Base-by-base conservation (phyloP, 208 protist species). In the Acanthamoeba sp. region DNA sequence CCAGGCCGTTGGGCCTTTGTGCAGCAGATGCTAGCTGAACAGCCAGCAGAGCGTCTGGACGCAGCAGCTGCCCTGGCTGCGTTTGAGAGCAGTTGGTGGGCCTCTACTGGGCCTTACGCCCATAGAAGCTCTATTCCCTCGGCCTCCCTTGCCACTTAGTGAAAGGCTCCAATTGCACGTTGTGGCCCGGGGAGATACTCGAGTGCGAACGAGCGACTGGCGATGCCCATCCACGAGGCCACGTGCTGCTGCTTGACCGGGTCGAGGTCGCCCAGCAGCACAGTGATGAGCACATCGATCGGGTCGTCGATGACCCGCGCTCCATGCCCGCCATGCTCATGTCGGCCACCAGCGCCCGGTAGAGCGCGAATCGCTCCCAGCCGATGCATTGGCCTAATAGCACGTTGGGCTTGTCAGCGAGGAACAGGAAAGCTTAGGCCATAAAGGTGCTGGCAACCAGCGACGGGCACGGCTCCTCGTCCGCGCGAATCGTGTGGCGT, bases 111-210 rank as follows among this genome's bases (percentile, higher is more conserved):
- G n/a, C n/a, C 62, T 36, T 24, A 29, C 59, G 14, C 59, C 59
- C 9, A 16, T 5, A 29, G 29, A 69, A 69, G 24, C 59, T 69
- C 59, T 69, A 24, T 69, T 69, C 59, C n/a, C 59, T 36, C 18
- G 59, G 18, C 59, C 59, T 66, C 27, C 59, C 59, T 66, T 34
- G 27, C 59, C 59, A 57, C 52, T 57, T 57, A 57, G n/a, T n/a
- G n/a, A n/a, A n/a, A n/a, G 84, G 84, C 32, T 91, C 84, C 36
- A 91, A 91, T 36, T 91, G 84, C 84, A 91, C 69, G 84, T 91
- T 91, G 84, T 91, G 84, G 16, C 84, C 84, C 59, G 2, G 84
- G 20, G 12, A 91, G 14, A 9, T 9, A 38, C 55, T 91, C 84
- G 34, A 91, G 32, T 9, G 32, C 59, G 84, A 91, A 91, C 16